phyloP scores from a whole-genome alignment of 2,329 filamentous ascomycete genomes.

The Nemania diffusa region DNA sequence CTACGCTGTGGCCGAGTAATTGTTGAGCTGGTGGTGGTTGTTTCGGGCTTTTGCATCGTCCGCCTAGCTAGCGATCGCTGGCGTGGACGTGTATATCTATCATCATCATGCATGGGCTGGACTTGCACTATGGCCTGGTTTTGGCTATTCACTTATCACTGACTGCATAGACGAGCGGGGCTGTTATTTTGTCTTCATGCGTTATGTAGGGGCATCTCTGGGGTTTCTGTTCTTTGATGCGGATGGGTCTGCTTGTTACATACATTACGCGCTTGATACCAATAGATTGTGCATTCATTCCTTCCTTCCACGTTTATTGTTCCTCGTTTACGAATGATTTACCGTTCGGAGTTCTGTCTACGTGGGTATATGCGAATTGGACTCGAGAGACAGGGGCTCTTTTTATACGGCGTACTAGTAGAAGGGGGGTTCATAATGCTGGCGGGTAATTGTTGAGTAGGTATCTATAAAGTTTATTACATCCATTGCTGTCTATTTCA shows the following conservation, averaged over 20 bases:
- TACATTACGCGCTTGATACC: slow-evolving; percentile 23
- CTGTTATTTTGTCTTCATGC: slow-evolving; percentile 2
- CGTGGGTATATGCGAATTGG: too few species aligned
- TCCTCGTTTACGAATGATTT: too few species aligned
- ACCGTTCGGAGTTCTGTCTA: too few species aligned
- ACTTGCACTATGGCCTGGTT: background rate
- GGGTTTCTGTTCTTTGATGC: background rate
- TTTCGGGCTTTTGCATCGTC: background rate
- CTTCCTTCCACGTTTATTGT: background rate
- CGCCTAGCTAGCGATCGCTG: background rate
- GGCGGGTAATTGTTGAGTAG: too few species aligned
- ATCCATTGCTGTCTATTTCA: too few species aligned
- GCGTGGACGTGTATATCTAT: background rate
- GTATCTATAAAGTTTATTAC: too few species aligned
- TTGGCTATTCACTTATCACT: slow-evolving; percentile 4
- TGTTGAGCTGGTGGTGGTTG: background rate
- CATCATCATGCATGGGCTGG: background rate
- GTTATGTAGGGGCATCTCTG: background rate
- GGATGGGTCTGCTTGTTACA: background rate
- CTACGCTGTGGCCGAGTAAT: background rate
- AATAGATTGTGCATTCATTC: slow-evolving; percentile 25
- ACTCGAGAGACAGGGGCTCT: too few species aligned
- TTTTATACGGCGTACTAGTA: too few species aligned
- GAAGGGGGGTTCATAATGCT: too few species aligned
- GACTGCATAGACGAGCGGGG: slow-evolving; percentile 24